phyloP scores from a whole-genome alignment of 2,329 filamentous ascomycete species.

The Claviceps quebecensis region DNA sequence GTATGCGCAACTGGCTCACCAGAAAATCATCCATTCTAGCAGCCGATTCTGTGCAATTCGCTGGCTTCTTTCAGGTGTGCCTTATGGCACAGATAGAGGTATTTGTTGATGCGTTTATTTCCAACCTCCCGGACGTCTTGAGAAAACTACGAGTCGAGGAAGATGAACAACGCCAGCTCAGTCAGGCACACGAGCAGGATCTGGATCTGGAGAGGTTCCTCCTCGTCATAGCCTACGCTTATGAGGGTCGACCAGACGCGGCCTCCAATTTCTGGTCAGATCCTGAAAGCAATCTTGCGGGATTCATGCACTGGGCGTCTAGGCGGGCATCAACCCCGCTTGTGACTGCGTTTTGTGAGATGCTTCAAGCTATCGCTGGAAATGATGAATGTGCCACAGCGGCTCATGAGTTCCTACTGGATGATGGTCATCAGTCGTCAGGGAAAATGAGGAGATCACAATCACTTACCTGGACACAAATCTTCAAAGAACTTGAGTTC shows the following conservation, averaged over 20 bases:
- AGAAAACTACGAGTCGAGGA: conserved; percentile 77
- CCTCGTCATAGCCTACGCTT: conserved; percentile 82
- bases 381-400: conserved; percentile 70
- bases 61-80: conserved; percentile 54
- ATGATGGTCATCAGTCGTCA: conserved; percentile 61
- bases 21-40: conserved; percentile 61
- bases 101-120: conserved; percentile 85
- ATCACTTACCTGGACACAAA: conserved; percentile 84
- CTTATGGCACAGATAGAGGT: conserved; percentile 72
- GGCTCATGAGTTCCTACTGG: conserved; percentile 78
- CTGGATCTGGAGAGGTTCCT: conserved; percentile 79
- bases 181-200: conserved; percentile 50
- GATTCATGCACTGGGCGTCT: conserved; percentile 96
- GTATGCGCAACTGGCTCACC: conserved; percentile 70
- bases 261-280: conserved; percentile 86
- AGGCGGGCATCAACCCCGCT: conserved; percentile 89
- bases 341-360: conserved; percentile 91
- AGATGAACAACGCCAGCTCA: conserved; percentile 67
- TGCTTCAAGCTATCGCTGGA: conserved; percentile 77
- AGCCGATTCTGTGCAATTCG: conserved; percentile 53
- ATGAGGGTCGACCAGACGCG: conserved; percentile 71
- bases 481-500: conserved; percentile 77
- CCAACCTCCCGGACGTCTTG: conserved; percentile 86
- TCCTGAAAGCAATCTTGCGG: conserved; percentile 80
- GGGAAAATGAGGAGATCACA: conserved; percentile 70